Conservation (phyloP, 2,329 filamentous ascomycete genomes). For the Neocatenulostroma microsporum region DNA sequence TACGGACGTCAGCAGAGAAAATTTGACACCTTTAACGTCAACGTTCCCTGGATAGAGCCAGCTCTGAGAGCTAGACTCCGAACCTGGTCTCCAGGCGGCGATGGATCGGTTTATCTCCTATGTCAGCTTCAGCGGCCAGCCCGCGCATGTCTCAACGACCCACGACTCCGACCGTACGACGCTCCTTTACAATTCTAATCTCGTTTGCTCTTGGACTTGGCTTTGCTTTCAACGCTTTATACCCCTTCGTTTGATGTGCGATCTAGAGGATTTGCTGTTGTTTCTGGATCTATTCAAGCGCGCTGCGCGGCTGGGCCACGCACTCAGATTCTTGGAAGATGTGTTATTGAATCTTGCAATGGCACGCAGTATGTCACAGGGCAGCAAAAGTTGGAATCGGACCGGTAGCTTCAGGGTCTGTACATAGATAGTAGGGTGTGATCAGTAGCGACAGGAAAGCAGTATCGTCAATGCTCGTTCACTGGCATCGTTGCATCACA, state of each 20-base stretch:
- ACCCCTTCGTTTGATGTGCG: constrained; percentile 4
- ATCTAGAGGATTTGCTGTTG: not conserved
- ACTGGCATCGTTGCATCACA: too few relatives aligned
- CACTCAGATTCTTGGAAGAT: too few relatives aligned
- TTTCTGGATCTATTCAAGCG: not conserved
- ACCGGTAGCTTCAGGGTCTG: too few relatives aligned
- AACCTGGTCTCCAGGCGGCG: not conserved
- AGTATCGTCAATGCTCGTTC: too few relatives aligned
- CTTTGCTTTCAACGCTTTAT: constrained; percentile 1
- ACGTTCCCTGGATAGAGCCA: not conserved
- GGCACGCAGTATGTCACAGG: too few relatives aligned
- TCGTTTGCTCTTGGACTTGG: not conserved
- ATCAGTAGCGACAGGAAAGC: too few relatives aligned
- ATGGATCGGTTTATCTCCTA: not conserved
- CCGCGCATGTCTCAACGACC: not conserved
- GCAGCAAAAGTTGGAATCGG: too few relatives aligned
- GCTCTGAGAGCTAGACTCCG: constrained; percentile 1
- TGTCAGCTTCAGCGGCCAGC: not conserved
- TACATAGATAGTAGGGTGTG: too few relatives aligned
- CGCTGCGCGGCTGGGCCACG: too few relatives aligned
- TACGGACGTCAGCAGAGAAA: constrained; percentile 1
- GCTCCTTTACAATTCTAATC: constrained; percentile 4
- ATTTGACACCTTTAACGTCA: too few relatives aligned
- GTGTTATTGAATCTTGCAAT: too few relatives aligned
- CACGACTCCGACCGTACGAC: constrained; percentile 1